A percentile compares a stretch with the other conserved stretches of the same genome.
phyloP scores from a whole-genome alignment of 2,329 filamentous ascomycete genomes.

The Trichoderma koningiopsis region DNA sequence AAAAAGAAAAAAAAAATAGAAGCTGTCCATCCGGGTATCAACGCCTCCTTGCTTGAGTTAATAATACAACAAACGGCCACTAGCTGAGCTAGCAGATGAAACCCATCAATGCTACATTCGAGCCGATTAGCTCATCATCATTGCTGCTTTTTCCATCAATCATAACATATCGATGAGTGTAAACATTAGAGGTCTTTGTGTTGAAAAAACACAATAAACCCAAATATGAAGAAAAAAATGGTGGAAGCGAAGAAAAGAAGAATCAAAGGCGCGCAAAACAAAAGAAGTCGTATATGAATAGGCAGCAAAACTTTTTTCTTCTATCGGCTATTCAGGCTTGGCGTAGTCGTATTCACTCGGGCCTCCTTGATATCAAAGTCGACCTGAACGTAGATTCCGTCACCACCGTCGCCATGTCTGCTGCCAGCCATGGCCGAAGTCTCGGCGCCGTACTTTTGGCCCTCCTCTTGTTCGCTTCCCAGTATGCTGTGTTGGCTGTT shows the following conservation, averaged over 20 bases:
- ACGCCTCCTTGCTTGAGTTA: not conserved
- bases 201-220: not conserved
- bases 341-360: constrained; percentile 14
- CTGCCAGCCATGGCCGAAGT: constrained; percentile 32
- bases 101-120: not conserved
- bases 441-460: constrained; percentile 30
- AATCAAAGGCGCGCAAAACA: not conserved
- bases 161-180: not conserved
- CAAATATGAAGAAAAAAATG: not conserved
- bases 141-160: not conserved
- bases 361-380: constrained; percentile 42
- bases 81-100: not conserved
- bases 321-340: constrained; percentile 11
- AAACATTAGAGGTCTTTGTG: constrained; percentile 4
- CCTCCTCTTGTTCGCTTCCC: constrained; percentile 31
- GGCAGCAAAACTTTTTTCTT: not conserved
- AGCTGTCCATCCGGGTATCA: constrained; percentile 4
- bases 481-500: constrained; percentile 35
- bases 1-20: not conserved
- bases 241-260: not conserved
- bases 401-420: constrained; percentile 32
- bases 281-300: not conserved
- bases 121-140: not conserved
- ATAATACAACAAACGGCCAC: not conserved
- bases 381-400: constrained; percentile 41